Conservation (phyloP, 208 protist genomes). For the Leishmania braziliensis region DNA sequence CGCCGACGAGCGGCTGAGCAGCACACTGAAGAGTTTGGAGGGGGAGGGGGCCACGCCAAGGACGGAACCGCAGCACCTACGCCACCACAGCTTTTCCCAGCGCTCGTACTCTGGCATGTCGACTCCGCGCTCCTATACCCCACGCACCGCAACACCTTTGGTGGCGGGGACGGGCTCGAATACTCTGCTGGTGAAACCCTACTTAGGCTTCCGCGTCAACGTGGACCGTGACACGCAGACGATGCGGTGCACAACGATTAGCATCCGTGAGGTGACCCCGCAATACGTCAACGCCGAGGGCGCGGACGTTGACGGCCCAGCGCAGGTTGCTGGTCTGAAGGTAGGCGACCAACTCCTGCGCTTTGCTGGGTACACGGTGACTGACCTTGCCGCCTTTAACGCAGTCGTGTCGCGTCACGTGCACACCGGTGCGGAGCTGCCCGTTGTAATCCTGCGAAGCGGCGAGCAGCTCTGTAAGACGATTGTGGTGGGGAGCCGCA, state of each 20-base stretch:
- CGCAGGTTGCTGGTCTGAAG: slow-evolving; percentile 57
- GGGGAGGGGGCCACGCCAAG: slow-evolving; percentile 7
- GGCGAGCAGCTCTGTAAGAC: slow-evolving; percentile 32
- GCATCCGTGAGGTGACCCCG: slow-evolving; percentile 58
- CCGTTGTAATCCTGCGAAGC: slow-evolving; percentile 57
- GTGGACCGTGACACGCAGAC: slow-evolving; percentile 32
- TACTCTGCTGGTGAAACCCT: slow-evolving; percentile 40
- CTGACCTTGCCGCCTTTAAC: slow-evolving; percentile 86
- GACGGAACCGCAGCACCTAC: background rate
- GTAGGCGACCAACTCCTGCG: slow-evolving; percentile 73
- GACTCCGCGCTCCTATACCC: slow-evolving; percentile 43
- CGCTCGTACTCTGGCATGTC: slow-evolving; percentile 29
- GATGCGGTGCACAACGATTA: slow-evolving; percentile 29
- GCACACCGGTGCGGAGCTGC: slow-evolving; percentile 46
- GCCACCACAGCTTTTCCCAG: slow-evolving; percentile 23
- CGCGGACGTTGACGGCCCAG: slow-evolving; percentile 49
- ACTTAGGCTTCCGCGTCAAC: slow-evolving; percentile 75
- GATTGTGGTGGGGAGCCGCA: slow-evolving; percentile 34
- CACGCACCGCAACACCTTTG: slow-evolving; percentile 19
- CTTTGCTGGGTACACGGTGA: slow-evolving; percentile 85
- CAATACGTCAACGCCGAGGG: slow-evolving; percentile 46
- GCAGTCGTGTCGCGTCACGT: slow-evolving; percentile 77
- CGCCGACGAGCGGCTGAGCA: slow-evolving; percentile 14
- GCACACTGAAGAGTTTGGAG: slow-evolving; percentile 7
- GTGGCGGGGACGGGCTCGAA: background rate